A percentile compares a stretch with the other conserved stretches of the same genome.
Evolutionary conservation across 345 rosid species (phyloP).

Genomic region (Chamaenerion angustifolium): DNA sequence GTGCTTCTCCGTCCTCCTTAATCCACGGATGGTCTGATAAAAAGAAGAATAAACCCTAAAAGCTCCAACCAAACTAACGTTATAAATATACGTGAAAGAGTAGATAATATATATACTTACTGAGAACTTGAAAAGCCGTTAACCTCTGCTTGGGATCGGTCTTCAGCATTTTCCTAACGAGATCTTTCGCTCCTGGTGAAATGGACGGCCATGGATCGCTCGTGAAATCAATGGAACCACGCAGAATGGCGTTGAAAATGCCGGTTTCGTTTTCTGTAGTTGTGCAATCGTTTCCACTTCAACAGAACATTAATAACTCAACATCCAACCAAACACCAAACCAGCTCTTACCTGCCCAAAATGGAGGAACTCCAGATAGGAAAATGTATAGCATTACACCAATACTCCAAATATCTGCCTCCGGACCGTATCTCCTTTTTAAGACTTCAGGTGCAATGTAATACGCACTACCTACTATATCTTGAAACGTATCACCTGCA

Average conservation of each 20-base stretch:
- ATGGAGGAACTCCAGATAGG: constrained; percentile 57
- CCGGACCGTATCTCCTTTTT: constrained; percentile 54
- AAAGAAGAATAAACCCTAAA: too few species aligned
- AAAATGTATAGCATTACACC: constrained; percentile 63
- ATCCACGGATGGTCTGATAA: constrained; percentile 45
- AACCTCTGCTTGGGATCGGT: constrained; percentile 76
- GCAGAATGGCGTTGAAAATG: constrained; percentile 75
- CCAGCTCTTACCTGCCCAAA: constrained; percentile 49
- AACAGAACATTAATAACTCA: neutral
- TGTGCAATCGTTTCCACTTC: too few species aligned
- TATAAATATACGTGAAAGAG: too few species aligned
- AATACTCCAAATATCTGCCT: constrained; percentile 62
- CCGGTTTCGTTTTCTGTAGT: constrained; percentile 75
- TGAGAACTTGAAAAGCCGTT: constrained; percentile 75
- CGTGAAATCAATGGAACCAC: constrained; percentile 65
- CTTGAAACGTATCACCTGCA: constrained; percentile 54
- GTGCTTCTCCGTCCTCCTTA: constrained; percentile 60
- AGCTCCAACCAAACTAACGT: too few species aligned
- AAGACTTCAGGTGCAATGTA: constrained; percentile 74
- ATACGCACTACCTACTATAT: constrained; percentile 70
- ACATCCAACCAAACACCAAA: neutral
- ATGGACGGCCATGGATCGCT: constrained; percentile 90
- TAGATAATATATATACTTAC: too few species aligned
- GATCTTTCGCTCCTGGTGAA: constrained; percentile 75
- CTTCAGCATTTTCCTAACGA: constrained; percentile 69